These are phyloP conservation scores for Apiospora marii DNA, from an alignment of 2,329 filamentous ascomycete species.

Conservation along the genomic window DNA sequence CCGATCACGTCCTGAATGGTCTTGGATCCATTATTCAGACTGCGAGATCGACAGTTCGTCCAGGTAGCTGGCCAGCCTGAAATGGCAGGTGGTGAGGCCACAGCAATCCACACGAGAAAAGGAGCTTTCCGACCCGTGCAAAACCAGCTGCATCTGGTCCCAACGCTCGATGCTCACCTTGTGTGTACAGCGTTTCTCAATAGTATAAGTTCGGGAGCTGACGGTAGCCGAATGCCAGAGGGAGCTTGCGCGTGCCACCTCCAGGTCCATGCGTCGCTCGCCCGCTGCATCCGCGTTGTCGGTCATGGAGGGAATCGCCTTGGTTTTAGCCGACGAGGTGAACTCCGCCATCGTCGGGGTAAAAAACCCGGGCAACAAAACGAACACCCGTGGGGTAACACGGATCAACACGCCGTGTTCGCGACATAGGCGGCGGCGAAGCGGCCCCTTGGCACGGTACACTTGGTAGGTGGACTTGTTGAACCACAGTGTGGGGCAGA, in stretches of 20 bases:
- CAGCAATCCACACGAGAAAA: no score
- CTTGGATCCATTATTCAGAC: no score
- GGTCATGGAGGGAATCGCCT: not conserved
- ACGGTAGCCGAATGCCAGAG: not conserved
- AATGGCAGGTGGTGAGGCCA: not conserved
- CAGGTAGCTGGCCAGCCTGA: not conserved
- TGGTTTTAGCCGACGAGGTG: not conserved
- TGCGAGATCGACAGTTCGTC: no score
- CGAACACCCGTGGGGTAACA: not conserved
- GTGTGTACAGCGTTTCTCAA: not conserved
- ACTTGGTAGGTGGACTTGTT: not conserved
- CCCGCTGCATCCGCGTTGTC: not conserved
- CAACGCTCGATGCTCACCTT: accelerated
- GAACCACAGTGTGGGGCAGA: not conserved
- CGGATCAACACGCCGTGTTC: not conserved
- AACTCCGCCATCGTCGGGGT: not conserved
- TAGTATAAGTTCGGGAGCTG: not conserved
- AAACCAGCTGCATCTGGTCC: not conserved
- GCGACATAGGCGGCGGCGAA: no score
- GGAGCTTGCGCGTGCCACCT: not conserved
- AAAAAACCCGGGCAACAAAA: not conserved
- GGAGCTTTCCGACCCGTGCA: not conserved
- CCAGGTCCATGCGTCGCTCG: not conserved
- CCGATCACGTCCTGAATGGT: no score
- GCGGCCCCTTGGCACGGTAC: no score